Evolutionary conservation across 2,329 filamentous ascomycete genomes (phyloP), one percentile per base, ranked within the genome.

Genomic region (Uncinocarpus reesii): DNA sequence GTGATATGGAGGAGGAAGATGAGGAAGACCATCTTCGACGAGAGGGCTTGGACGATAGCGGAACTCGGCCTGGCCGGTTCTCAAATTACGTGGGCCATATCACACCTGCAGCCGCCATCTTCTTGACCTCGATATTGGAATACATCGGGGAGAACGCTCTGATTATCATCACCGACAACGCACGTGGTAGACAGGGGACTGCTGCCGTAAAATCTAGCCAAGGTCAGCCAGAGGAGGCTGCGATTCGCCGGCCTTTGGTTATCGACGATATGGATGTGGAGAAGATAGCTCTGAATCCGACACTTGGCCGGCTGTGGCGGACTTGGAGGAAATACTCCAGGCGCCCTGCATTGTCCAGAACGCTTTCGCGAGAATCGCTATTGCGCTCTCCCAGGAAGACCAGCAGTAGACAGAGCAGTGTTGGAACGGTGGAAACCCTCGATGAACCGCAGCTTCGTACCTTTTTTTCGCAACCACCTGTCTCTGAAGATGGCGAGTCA

Each of bases 1-100:
- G 92, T 37, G 90, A 98, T 61, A 81, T 98, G 76, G 93, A 98
- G 65, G 92, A 98, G 68, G 89, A 96, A 56, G 92, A 98, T 56
- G 92, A 96, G 65, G 90, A 95, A 61, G 80, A 81, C 43, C 86
- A 86, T 60, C 84, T 93, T 62, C 81, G 88, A 55, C 80, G 87
- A 58, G 87, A 92, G 49, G 78, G 85, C 34, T 73, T 90, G 64
- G 69, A 71, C 35, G 77, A 80, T 20, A 47, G 11, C 36, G 45
- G 26, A n/a, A 71, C 38, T 76, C 34, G 43, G 2, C 79, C 81
- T 51, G 71, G 76, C 29, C 66, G 77, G 29, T 78, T 80, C 42
- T 70, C 72, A 7, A 71, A 67, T 52, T 68, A 73, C 46, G 65
- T 74, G 26, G 83, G 82, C 49, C 75, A 81, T 41, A 84, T 96